A percentile compares a stretch with the other conserved stretches of the same genome.
phyloP scores from a whole-genome alignment of 2,329 filamentous ascomycete species.

The Xylariaceae sp. region DNA sequence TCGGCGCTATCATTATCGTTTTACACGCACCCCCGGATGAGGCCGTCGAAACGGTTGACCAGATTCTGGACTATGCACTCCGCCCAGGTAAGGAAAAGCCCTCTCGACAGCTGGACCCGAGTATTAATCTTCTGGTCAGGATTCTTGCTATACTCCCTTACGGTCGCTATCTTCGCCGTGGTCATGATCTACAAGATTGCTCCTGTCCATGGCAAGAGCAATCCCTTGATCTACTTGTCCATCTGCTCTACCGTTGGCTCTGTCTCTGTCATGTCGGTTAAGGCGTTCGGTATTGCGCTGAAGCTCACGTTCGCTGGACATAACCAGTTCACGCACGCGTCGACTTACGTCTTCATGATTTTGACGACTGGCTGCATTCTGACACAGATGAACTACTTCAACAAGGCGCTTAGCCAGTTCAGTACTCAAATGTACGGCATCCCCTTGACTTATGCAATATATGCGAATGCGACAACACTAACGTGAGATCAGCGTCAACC shows the following conservation, averaged over 20 bases:
- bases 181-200: slow-evolving; percentile 97
- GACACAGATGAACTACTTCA: slow-evolving; percentile 99
- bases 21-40: slow-evolving; percentile 93
- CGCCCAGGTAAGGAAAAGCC: slow-evolving; percentile 65
- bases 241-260: slow-evolving; percentile 97
- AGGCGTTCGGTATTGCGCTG: slow-evolving; percentile 94
- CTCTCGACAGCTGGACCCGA: background rate
- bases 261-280: slow-evolving; percentile 98
- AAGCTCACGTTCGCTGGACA: slow-evolving; percentile 90
- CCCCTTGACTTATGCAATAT: background rate
- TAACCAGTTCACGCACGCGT: slow-evolving; percentile 92
- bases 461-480: slow-evolving; percentile 20
- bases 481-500: slow-evolving; percentile 66
- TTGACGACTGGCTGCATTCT: slow-evolving; percentile 89
- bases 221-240: slow-evolving; percentile 91
- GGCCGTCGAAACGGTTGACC: slow-evolving; percentile 83
- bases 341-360: slow-evolving; percentile 96
- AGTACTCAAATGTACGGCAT: slow-evolving; percentile 83
- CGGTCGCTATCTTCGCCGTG: slow-evolving; percentile 75
- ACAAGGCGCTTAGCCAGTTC: slow-evolving; percentile 95
- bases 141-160: slow-evolving; percentile 79
- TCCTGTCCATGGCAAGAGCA: slow-evolving; percentile 85
- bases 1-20: slow-evolving; percentile 95
- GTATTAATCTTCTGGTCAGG: slow-evolving; percentile 47
- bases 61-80: slow-evolving; percentile 85